Conservation (phyloP, 495 filamentous ascomycete species). For the Aspergillus funiculosus region DNA sequence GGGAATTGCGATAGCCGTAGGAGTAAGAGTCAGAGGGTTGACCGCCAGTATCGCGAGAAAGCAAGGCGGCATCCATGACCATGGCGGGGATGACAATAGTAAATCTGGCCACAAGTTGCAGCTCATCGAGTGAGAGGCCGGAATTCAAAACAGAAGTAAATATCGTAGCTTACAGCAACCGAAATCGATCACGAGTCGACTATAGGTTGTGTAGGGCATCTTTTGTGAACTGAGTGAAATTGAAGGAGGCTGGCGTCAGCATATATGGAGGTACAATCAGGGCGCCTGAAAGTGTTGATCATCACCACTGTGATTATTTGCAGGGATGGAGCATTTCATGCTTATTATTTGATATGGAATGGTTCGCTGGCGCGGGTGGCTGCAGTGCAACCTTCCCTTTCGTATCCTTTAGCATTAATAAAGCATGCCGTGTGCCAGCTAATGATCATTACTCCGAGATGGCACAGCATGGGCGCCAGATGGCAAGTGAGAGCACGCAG, state of each 20-base stretch:
- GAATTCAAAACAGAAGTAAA: too few species aligned
- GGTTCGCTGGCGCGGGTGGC: background rate
- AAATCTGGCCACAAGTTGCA: background rate
- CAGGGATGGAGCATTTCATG: slow-evolving; percentile 1
- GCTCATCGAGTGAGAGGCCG: background rate
- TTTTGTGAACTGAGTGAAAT: too few species aligned
- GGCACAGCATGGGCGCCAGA: background rate
- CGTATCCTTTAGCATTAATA: background rate
- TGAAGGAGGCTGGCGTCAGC: background rate
- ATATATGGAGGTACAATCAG: background rate
- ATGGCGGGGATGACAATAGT: background rate
- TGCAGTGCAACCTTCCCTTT: slow-evolving; percentile 13
- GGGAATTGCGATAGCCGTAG: slow-evolving; percentile 11
- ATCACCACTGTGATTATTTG: background rate
- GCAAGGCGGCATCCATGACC: background rate
- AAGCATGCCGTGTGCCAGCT: background rate
- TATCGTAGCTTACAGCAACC: too few species aligned
- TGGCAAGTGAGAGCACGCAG: background rate
- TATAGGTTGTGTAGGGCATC: too few species aligned
- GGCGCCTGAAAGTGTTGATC: too few species aligned
- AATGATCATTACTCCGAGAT: background rate
- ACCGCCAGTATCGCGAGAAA: background rate
- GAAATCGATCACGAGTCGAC: too few species aligned
- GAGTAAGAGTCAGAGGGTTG: background rate
- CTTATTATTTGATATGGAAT: slow-evolving; percentile 1